Evolutionary conservation across 345 rosid genomes (phyloP).

Genomic region (Salix exigua): DNA sequence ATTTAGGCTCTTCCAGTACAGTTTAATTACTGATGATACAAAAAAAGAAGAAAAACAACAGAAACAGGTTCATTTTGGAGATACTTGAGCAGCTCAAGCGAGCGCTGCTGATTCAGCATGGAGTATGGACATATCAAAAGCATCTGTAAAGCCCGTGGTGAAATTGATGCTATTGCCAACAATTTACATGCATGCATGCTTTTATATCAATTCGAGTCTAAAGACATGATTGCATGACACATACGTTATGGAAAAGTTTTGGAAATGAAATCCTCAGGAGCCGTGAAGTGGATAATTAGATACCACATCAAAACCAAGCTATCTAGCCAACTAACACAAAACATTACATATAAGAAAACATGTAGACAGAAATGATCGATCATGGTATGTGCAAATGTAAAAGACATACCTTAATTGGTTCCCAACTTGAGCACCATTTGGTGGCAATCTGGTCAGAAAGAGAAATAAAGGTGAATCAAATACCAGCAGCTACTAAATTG

Average conservation of each 20-base stretch:
- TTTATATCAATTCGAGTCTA: not conserved
- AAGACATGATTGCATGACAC: not conserved
- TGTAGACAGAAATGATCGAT: not conserved
- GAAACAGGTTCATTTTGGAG: not conserved
- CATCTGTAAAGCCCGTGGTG: not conserved
- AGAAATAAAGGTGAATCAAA: constrained; percentile 18
- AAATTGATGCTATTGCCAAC: not conserved
- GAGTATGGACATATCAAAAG: not conserved
- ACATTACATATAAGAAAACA: not conserved
- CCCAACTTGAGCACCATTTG: constrained; percentile 55
- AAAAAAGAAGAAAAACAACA: not conserved
- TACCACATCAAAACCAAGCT: not conserved
- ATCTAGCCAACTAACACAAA: not conserved
- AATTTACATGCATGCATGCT: not conserved
- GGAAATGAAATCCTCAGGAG: not conserved
- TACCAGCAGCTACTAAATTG: constrained; percentile 9
- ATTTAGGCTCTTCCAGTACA: no score
- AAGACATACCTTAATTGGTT: constrained; percentile 74
- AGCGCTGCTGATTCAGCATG: not conserved
- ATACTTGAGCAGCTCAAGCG: not conserved
- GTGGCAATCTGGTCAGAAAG: constrained; percentile 39
- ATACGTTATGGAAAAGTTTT: not conserved
- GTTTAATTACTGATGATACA: no score
- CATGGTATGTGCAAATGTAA: not conserved
- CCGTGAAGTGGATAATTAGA: not conserved